Conservation (phyloP, 345 rosid genomes). For the Bruguiera gymnorhiza region DNA sequence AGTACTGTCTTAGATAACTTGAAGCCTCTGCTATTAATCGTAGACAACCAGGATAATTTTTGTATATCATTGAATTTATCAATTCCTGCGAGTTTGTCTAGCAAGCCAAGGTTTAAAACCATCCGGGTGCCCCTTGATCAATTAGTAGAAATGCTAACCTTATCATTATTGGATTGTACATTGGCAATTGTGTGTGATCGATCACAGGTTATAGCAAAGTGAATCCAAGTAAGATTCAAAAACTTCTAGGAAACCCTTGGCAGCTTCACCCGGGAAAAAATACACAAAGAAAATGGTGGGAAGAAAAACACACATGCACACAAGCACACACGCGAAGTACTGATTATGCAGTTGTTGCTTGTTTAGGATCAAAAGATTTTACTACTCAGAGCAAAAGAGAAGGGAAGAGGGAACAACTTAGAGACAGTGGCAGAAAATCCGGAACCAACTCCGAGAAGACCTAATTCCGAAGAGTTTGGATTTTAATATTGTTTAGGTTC, state of each 20-base stretch:
- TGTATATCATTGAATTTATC: background rate
- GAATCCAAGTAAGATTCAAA: conserved; percentile 67
- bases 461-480: no score
- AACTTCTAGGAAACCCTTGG: conserved; percentile 65
- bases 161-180: conserved; percentile 94
- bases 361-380: background rate
- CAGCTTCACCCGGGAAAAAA: conserved; percentile 63
- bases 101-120: background rate
- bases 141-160: conserved; percentile 48
- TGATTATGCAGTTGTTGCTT: background rate
- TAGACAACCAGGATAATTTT: no score
- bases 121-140: background rate
- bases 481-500: no score
- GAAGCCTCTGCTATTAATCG: no score
- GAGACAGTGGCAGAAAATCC: no score
- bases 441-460: no score
- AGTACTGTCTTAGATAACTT: no score
- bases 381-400: no score
- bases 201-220: conserved; percentile 74
- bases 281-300: background rate
- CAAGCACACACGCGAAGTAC: background rate
- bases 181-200: conserved; percentile 91
- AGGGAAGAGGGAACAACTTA: no score
- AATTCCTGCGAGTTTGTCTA: background rate
- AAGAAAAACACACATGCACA: background rate